Percentiles rank a stretch among this genome's conserved stretches.
Conservation (phyloP, 306 rosid species). For the Carpinus viminea region DNA sequence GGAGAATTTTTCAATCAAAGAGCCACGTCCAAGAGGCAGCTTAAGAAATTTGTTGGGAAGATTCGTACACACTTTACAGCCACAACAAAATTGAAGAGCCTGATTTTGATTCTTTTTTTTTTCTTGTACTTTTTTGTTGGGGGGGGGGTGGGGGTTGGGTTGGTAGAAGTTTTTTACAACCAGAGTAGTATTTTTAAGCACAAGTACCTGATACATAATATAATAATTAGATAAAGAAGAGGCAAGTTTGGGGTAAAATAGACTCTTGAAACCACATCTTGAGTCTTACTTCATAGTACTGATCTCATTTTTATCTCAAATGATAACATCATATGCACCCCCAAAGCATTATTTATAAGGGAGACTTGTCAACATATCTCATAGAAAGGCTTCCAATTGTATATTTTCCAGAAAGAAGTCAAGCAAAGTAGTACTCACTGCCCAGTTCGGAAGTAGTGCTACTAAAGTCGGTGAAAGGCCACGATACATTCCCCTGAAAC, state of each 20-base stretch:
- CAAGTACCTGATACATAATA: background rate
- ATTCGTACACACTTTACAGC: background rate
- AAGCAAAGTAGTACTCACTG: slow-evolving; percentile 62
- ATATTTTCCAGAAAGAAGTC: slow-evolving; percentile 10
- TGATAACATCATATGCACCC: background rate
- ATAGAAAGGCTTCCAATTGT: background rate
- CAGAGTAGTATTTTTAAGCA: background rate
- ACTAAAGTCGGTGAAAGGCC: slow-evolving; percentile 94
- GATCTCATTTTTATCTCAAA: slow-evolving; percentile 10
- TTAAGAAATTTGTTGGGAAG: background rate
- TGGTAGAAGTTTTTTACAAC: background rate
- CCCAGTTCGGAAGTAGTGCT: slow-evolving; percentile 99
- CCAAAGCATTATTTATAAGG: background rate
- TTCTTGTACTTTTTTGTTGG: background rate
- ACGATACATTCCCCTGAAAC: slow-evolving; percentile 86
- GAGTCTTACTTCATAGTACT: slow-evolving; percentile 8
- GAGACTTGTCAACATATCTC: background rate
- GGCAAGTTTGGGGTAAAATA: background rate
- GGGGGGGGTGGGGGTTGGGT: too few species aligned
- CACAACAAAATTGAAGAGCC: background rate
- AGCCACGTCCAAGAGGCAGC: background rate
- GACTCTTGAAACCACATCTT: background rate
- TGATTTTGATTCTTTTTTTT: too few species aligned
- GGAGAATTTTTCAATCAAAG: background rate
- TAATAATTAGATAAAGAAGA: background rate